These are phyloP conservation scores for Bacterosira constricta DNA, from an alignment of 108 stramenopile species.

Conservation along the genomic window DNA sequence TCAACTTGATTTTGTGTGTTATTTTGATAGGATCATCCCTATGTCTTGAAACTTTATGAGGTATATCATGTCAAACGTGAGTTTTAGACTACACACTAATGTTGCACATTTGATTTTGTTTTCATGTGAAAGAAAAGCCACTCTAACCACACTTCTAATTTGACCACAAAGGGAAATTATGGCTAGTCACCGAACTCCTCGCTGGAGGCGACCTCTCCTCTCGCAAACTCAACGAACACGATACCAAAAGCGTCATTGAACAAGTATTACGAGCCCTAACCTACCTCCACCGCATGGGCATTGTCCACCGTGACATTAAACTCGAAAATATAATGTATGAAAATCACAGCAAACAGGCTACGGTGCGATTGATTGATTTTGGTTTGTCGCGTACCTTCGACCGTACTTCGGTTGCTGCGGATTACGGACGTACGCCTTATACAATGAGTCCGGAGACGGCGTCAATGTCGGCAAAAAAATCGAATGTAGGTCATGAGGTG, in stretches of 20 bases:
- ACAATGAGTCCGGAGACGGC: constrained; percentile 53
- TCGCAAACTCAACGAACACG: constrained; percentile 65
- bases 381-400: constrained; percentile 58
- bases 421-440: constrained; percentile 47
- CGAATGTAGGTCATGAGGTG: background rate
- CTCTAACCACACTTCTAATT: background rate
- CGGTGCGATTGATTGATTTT: constrained; percentile 78
- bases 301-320: constrained; percentile 81
- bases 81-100: constrained; percentile 35
- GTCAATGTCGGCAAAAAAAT: background rate
- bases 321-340: constrained; percentile 73
- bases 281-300: constrained; percentile 69
- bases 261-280: constrained; percentile 67
- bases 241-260: constrained; percentile 58
- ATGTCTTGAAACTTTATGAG: constrained; percentile 79
- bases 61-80: constrained; percentile 65
- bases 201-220: constrained; percentile 75
- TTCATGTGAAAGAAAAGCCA: too few species aligned
- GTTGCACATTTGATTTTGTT: constrained; percentile 11
- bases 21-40: constrained; percentile 62
- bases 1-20: background rate
- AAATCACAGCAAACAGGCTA: constrained; percentile 27
- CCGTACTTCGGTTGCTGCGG: constrained; percentile 28
- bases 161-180: constrained; percentile 47
- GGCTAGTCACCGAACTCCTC: constrained; percentile 77